phyloP scores from a whole-genome alignment of 2,329 filamentous ascomycete genomes.

The Exophiala sp. region DNA sequence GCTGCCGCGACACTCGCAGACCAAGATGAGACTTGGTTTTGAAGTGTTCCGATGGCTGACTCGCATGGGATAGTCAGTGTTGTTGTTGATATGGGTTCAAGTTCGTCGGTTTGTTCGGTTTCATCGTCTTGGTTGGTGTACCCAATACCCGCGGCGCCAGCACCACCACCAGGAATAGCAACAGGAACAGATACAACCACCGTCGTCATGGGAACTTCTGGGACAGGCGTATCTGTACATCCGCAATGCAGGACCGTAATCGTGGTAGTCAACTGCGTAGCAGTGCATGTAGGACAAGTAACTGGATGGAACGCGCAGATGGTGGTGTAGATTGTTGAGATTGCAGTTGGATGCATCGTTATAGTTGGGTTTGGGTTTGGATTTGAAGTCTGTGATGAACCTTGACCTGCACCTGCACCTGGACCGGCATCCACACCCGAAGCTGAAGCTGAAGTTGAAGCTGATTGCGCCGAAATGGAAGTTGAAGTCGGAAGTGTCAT shows the following conservation, averaged over 20 bases:
- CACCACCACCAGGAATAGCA: not conserved
- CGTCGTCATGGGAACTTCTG: constrained; percentile 21
- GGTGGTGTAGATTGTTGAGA: constrained; percentile 22
- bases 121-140: no score
- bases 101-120: not conserved
- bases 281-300: constrained; percentile 11
- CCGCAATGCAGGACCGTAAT: constrained; percentile 23
- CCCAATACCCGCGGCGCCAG: no score
- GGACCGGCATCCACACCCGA: no score
- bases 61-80: constrained; percentile 21
- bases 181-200: not conserved
- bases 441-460: not conserved
- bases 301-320: constrained; percentile 14
- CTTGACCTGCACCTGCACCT: no score
- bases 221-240: constrained; percentile 16
- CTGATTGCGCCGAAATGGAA: no score
- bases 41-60: constrained; percentile 10
- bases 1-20: not conserved
- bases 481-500: no score
- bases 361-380: not conserved
- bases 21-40: constrained; percentile 5
- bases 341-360: constrained; percentile 13
- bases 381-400: no score
- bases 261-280: constrained; percentile 16
- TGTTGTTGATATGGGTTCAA: constrained; percentile 4